Percentiles rank a stretch among this genome's conserved stretches.
Evolutionary conservation across 352 stramenopile species (phyloP).

Genomic region (Globisporangium nodosum): DNA sequence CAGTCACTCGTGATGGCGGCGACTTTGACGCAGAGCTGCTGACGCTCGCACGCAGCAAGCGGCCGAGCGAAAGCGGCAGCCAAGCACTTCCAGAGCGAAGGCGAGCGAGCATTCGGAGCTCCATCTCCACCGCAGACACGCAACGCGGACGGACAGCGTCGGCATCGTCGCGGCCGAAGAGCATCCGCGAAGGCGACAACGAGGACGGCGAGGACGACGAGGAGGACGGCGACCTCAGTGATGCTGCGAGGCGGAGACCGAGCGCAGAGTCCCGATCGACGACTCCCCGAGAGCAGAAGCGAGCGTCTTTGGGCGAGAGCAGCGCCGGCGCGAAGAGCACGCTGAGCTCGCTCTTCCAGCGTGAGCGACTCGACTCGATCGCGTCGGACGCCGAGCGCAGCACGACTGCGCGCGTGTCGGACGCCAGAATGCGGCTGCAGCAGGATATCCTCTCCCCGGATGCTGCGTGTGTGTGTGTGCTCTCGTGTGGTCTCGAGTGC

Average conservation of each 20-base stretch:
- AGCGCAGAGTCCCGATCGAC: not conserved
- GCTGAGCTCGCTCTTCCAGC: slow-evolving; percentile 29
- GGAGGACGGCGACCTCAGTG: slow-evolving; percentile 5
- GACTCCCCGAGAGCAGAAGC: not conserved
- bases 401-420: slow-evolving; percentile 34
- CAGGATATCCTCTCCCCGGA: slow-evolving; percentile 31
- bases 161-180: slow-evolving; percentile 12
- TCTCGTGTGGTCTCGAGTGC: not conserved
- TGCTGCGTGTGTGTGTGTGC: not conserved
- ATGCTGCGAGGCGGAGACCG: slow-evolving; percentile 1
- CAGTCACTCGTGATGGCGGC: slow-evolving; percentile 9
- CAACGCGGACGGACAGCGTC: slow-evolving; percentile 6
- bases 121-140: not conserved
- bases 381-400: slow-evolving; percentile 9
- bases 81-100: slow-evolving; percentile 1
- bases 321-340: slow-evolving; percentile 7
- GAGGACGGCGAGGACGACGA: slow-evolving; percentile 12
- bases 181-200: slow-evolving; percentile 30
- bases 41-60: slow-evolving; percentile 38
- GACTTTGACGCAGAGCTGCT: slow-evolving; percentile 51
- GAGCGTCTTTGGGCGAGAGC: not conserved
- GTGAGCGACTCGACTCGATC: slow-evolving; percentile 20
- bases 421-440: slow-evolving; percentile 57
- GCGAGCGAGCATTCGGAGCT: slow-evolving; percentile 2
- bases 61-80: slow-evolving; percentile 6